phyloP scores from a whole-genome alignment of 148 eudicot species.

The Cornus kousa region DNA sequence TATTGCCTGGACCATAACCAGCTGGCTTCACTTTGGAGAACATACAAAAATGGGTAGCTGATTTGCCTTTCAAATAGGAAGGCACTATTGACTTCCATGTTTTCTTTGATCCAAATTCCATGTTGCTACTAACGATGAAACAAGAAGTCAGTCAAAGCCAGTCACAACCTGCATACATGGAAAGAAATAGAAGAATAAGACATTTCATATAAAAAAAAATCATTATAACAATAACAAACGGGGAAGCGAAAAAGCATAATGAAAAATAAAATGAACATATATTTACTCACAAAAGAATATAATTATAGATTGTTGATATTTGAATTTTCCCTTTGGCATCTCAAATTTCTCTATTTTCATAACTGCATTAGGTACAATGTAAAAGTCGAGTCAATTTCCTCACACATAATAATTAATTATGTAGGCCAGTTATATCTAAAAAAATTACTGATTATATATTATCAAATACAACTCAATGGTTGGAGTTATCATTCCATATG shows the following conservation, averaged over 20 bases:
- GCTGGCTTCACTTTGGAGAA: slow-evolving; percentile 58
- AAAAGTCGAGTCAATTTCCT: neutral
- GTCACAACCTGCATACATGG: slow-evolving; percentile 26
- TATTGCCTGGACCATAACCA: slow-evolving; percentile 40
- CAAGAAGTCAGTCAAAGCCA: slow-evolving; percentile 23
- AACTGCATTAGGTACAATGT: neutral
- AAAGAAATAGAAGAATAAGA: neutral
- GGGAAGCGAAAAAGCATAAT: neutral
- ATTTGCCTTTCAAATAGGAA: slow-evolving; percentile 49
- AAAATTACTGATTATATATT: too few relatives aligned
- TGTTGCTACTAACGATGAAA: slow-evolving; percentile 22
- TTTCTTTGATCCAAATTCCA: slow-evolving; percentile 58
- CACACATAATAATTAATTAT: neutral
- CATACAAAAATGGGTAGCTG: slow-evolving; percentile 59
- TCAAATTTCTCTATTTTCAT: neutral
- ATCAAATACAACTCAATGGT: too few relatives aligned
- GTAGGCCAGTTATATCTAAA: neutral
- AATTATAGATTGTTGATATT: neutral
- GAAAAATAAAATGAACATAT: neutral
- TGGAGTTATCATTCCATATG: too few relatives aligned
- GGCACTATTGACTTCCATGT: slow-evolving; percentile 65
- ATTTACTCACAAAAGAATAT: neutral
- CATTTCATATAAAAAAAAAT: neutral
- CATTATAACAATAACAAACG: neutral
- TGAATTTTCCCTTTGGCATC: neutral